Conservation (phyloP, 306 rosid genomes). For the Vigna hirtella region DNA sequence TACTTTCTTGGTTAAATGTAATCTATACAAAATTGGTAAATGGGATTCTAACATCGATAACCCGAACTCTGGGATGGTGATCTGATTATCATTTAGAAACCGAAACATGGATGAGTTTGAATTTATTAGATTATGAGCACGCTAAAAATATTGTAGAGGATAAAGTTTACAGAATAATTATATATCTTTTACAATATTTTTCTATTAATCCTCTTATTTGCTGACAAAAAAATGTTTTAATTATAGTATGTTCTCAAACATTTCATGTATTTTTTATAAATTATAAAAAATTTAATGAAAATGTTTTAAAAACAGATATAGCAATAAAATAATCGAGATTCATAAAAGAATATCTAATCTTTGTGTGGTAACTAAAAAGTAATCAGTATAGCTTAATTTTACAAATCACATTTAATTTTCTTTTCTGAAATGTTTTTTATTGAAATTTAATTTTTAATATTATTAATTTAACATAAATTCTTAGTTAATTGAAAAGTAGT, state of each 20-base stretch:
- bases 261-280: background rate
- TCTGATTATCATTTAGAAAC: conserved; percentile 7
- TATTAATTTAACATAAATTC: too few relatives aligned
- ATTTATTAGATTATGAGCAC: conserved; percentile 23
- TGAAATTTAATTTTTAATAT: too few relatives aligned
- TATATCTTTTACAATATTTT: background rate
- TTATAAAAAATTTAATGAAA: background rate
- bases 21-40: conserved; percentile 11
- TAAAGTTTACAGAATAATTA: background rate
- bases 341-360: too few relatives aligned
- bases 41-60: background rate
- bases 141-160: background rate
- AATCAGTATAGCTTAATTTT: too few relatives aligned
- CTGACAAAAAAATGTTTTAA: background rate
- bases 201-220: background rate
- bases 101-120: conserved; percentile 7
- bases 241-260: background rate
- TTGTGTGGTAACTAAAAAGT: too few relatives aligned
- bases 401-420: too few relatives aligned
- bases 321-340: too few relatives aligned
- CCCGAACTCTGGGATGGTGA: background rate
- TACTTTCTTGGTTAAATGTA: background rate
- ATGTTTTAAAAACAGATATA: background rate
- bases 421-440: too few relatives aligned
- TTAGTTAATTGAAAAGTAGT: too few relatives aligned